Conservation (phyloP, 2,329 filamentous ascomycete genomes). For the Dothideomycetes sp. region DNA sequence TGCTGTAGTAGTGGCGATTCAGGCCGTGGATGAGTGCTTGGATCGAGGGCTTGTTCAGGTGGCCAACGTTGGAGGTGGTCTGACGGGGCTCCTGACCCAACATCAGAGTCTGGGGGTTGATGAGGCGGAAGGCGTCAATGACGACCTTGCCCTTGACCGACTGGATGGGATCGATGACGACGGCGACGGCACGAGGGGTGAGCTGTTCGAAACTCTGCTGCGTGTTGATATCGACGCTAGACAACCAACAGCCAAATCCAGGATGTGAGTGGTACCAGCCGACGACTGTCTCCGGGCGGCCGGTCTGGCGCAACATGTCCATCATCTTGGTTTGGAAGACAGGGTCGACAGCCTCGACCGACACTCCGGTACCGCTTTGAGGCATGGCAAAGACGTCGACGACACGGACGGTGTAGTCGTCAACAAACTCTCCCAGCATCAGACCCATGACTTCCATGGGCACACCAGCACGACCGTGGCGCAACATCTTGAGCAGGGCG, state of each 20-base stretch:
- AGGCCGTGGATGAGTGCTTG: slow-evolving; percentile 96
- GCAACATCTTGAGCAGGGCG: slow-evolving; percentile 94
- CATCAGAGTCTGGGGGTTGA: slow-evolving; percentile 96
- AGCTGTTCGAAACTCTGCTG: slow-evolving; percentile 99
- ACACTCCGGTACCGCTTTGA: slow-evolving; percentile 94
- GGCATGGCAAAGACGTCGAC: slow-evolving; percentile 99
- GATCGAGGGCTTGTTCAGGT: slow-evolving; percentile 99
- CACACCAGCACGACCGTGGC: slow-evolving; percentile 92
- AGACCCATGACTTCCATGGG: slow-evolving; percentile 99
- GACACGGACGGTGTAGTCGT: slow-evolving; percentile 96
- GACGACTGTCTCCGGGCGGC: slow-evolving; percentile 90
- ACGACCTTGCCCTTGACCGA: slow-evolving; percentile 99
- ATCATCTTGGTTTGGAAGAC: slow-evolving; percentile 99
- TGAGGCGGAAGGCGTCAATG: slow-evolving; percentile 96
- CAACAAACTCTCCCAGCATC: slow-evolving; percentile 97
- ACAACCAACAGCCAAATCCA: slow-evolving; percentile 98
- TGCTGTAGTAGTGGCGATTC: slow-evolving; percentile 98
- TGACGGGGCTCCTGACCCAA: slow-evolving; percentile 96
- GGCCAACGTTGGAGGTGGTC: slow-evolving; percentile 93
- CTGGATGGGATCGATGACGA: slow-evolving; percentile 97
- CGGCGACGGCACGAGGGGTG: slow-evolving; percentile 89
- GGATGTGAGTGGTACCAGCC: slow-evolving; percentile 99
- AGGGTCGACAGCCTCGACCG: slow-evolving; percentile 94
- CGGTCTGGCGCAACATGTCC: slow-evolving; percentile 98
- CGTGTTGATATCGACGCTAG: slow-evolving; percentile 97